These are phyloP conservation scores for Cylindrotheca fusiformis DNA, from an alignment of 108 stramenopile species.

Conservation along the genomic window DNA sequence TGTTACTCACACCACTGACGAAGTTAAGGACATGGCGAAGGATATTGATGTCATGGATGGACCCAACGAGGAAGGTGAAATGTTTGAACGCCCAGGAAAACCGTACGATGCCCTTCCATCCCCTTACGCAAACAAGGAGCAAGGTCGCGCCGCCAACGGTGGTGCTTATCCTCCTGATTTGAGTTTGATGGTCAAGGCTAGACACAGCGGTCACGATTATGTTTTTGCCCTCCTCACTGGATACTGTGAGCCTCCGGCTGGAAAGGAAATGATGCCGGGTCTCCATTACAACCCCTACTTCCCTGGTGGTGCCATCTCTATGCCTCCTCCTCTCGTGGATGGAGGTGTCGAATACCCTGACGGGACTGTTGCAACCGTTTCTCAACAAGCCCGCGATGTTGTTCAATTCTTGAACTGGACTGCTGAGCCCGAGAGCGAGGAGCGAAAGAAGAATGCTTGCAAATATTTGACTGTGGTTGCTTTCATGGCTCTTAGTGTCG, in stretches of 20 bases:
- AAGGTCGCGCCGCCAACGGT: constrained; percentile 95
- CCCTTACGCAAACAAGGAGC: constrained; percentile 96
- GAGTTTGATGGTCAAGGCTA: constrained; percentile 97
- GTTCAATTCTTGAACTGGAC: constrained; percentile 86
- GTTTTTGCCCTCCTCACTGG: constrained; percentile 95
- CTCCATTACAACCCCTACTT: constrained; percentile 96
- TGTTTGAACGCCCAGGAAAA: constrained; percentile 99
- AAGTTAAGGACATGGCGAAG: constrained; percentile 87
- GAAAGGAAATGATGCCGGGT: constrained; percentile 94
- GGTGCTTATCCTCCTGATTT: constrained; percentile 99
- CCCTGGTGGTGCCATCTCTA: constrained; percentile 97
- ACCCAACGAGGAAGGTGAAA: constrained; percentile 97
- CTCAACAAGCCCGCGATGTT: constrained; percentile 92
- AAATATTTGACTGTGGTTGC: constrained; percentile 84
- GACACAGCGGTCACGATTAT: constrained; percentile 96
- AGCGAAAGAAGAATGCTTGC: constrained; percentile 94
- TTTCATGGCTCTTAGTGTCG: constrained; percentile 81
- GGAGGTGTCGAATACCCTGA: constrained; percentile 97
- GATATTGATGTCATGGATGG: constrained; percentile 96
- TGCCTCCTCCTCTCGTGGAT: constrained; percentile 97
- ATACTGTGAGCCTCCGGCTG: constrained; percentile 94
- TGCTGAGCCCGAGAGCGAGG: constrained; percentile 98
- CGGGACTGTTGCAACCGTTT: constrained; percentile 95
- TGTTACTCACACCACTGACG: constrained; percentile 92
- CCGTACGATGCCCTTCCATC: constrained; percentile 89